Percentiles rank a stretch among this genome's conserved stretches.
phyloP scores from a whole-genome alignment of 192 early-diverging fungal genomes.

The Physocladia obscura region DNA sequence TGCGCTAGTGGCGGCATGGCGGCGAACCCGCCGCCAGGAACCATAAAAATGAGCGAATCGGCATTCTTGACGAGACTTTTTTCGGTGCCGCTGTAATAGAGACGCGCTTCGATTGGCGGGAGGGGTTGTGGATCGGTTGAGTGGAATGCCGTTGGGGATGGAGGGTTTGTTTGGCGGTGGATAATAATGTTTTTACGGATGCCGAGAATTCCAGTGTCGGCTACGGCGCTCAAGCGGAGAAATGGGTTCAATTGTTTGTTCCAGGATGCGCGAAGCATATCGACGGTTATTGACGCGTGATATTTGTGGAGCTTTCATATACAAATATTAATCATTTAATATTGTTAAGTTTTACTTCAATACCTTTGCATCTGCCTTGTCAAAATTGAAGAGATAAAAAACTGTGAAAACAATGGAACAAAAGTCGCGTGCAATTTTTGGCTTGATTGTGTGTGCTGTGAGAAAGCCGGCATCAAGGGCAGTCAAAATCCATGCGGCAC shows the following conservation, averaged over 20 bases:
- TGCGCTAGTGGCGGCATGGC: slow-evolving; percentile 86
- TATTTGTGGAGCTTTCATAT: slow-evolving; percentile 61
- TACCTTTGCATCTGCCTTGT: slow-evolving; percentile 82
- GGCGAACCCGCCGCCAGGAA: slow-evolving; percentile 86
- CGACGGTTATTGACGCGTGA: slow-evolving; percentile 72
- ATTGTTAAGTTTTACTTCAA: neutral
- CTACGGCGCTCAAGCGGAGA: slow-evolving; percentile 51
- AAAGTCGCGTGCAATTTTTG: slow-evolving; percentile 73
- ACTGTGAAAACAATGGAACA: slow-evolving; percentile 73
- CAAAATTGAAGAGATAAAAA: slow-evolving; percentile 83
- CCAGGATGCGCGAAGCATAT: slow-evolving; percentile 88
- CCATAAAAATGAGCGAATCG: slow-evolving; percentile 37
- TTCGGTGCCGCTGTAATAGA: slow-evolving; percentile 46
- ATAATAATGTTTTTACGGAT: slow-evolving; percentile 47
- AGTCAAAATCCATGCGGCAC: slow-evolving; percentile 85
- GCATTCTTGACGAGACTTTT: slow-evolving; percentile 25
- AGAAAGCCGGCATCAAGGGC: slow-evolving; percentile 94
- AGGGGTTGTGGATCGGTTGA: slow-evolving; percentile 15
- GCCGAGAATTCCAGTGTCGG: slow-evolving; percentile 37
- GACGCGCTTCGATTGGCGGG: slow-evolving; percentile 34
- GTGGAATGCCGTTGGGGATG: slow-evolving; percentile 45
- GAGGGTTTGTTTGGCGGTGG: slow-evolving; percentile 34
- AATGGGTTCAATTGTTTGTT: slow-evolving; percentile 73
- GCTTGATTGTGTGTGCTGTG: slow-evolving; percentile 78
- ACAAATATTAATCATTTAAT: neutral